Conservation (phyloP, 2,329 filamentous ascomycete species). For the Pseudogymnoascus sp. region DNA sequence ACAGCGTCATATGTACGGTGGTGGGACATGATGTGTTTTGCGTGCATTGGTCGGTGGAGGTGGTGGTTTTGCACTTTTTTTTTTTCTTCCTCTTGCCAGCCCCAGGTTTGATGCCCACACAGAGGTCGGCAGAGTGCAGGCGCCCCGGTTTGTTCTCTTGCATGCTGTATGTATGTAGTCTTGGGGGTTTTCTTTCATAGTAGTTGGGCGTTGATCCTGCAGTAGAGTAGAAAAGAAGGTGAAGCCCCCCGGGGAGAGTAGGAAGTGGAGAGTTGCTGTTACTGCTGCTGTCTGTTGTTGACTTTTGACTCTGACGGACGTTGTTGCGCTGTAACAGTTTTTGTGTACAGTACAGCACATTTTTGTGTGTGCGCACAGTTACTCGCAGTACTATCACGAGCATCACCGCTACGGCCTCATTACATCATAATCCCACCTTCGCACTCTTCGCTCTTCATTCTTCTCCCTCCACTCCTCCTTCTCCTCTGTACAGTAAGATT, state of each 20-base stretch:
- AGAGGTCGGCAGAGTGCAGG: background rate
- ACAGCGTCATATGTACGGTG: background rate
- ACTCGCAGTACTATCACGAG: background rate
- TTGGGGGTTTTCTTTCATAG: background rate
- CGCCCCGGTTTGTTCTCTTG: background rate
- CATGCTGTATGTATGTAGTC: background rate
- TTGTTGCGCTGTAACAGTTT: background rate
- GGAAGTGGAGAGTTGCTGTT: background rate
- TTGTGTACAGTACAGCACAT: background rate
- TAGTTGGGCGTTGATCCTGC: background rate
- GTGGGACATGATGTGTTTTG: constrained; percentile 2
- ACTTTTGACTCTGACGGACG: background rate
- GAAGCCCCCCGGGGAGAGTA: background rate
- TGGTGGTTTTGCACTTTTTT: background rate
- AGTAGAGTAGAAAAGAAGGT: constrained; percentile 3
- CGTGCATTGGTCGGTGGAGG: background rate
- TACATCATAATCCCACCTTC: background rate
- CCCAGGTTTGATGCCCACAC: background rate
- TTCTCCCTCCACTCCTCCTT: background rate
- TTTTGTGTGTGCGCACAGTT: background rate
- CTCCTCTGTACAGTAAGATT: background rate
- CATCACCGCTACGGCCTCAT: background rate
- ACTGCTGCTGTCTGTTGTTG: background rate
- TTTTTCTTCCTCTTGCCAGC: background rate
- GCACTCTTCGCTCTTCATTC: too few relatives aligned